Conservation (phyloP, 2,329 filamentous ascomycete genomes). For the Decorospora gaudefroyi region DNA sequence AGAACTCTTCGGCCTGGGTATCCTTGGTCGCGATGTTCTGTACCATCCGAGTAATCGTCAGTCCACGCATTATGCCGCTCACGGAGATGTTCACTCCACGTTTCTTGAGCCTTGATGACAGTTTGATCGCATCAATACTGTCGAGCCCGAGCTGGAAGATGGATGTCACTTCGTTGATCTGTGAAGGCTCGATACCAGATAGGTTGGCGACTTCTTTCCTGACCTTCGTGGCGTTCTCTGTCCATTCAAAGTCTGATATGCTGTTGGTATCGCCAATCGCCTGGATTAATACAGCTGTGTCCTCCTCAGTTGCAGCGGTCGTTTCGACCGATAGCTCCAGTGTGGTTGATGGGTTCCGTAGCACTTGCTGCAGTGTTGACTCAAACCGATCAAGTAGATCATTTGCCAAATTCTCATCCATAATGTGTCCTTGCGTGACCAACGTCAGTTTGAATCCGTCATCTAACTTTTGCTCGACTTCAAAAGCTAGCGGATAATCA, state of each 20-base stretch:
- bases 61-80: constrained; percentile 75
- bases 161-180: constrained; percentile 63
- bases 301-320: neutral
- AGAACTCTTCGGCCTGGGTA: neutral
- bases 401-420: constrained; percentile 44
- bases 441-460: constrained; percentile 61
- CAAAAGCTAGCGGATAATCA: constrained; percentile 79
- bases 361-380: constrained; percentile 44
- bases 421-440: constrained; percentile 59
- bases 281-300: neutral
- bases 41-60: constrained; percentile 68
- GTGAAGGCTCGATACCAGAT: constrained; percentile 56
- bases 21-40: constrained; percentile 18
- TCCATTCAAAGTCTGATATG: constrained; percentile 61
- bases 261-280: neutral
- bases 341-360: constrained; percentile 38
- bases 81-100: constrained; percentile 65
- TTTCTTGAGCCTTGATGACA: constrained; percentile 72
- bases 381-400: constrained; percentile 53
- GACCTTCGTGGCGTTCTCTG: constrained; percentile 56
- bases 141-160: constrained; percentile 85
- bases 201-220: constrained; percentile 67
- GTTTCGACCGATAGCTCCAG: constrained; percentile 14
- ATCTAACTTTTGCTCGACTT: constrained; percentile 62
- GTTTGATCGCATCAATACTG: constrained; percentile 87